Conservation (phyloP, 768 basidiomycete species). For the Artomyces pyxidatus region DNA sequence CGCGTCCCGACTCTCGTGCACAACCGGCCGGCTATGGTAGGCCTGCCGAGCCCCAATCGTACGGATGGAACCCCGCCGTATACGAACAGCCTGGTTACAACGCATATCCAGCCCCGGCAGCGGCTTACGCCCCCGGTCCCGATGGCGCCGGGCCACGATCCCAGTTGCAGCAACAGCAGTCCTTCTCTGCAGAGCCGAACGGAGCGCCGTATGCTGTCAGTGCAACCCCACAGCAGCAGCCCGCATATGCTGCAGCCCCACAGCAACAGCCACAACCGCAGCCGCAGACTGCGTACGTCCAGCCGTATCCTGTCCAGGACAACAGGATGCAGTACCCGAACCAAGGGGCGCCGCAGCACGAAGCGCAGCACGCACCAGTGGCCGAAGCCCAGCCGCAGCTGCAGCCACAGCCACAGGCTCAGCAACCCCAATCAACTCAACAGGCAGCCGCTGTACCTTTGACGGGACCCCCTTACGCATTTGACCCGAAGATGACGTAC, state of each 20-base stretch:
- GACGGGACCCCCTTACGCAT: slow-evolving; percentile 42
- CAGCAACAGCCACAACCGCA: slow-evolving; percentile 10
- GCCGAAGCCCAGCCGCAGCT: slow-evolving; percentile 28
- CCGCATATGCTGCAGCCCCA: not conserved
- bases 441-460: slow-evolving; percentile 31
- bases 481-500: slow-evolving; percentile 60
- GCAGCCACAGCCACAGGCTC: slow-evolving; percentile 22
- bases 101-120: slow-evolving; percentile 27
- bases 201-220: not conserved
- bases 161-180: slow-evolving; percentile 20
- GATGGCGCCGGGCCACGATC: slow-evolving; percentile 21
- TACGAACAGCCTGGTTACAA: slow-evolving; percentile 40
- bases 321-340: slow-evolving; percentile 16
- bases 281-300: slow-evolving; percentile 20
- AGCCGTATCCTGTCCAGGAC: slow-evolving; percentile 15
- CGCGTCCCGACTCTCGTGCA: slow-evolving; percentile 25
- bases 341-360: slow-evolving; percentile 8
- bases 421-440: slow-evolving; percentile 18
- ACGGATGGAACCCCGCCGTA: slow-evolving; percentile 41
- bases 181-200: slow-evolving; percentile 13
- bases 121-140: slow-evolving; percentile 22
- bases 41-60: slow-evolving; percentile 30
- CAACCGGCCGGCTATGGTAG: slow-evolving; percentile 21
- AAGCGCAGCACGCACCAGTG: slow-evolving; percentile 7
- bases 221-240: not conserved